Base-by-base conservation (phyloP, 2,329 filamentous ascomycete genomes). In the Laburnicola sp. region DNA sequence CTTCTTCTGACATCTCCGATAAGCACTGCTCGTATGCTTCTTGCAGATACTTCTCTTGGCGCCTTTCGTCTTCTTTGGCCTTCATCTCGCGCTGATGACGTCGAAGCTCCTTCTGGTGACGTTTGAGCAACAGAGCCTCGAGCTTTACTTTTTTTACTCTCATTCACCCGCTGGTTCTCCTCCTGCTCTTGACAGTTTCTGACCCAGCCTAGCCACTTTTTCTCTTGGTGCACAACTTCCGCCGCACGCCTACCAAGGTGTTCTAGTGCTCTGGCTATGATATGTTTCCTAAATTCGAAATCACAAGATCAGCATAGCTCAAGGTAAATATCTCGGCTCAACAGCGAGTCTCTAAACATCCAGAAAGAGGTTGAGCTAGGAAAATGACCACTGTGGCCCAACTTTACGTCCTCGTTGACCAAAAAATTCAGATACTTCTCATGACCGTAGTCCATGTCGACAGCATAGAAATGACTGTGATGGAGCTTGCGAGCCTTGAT, bases 171-270 rank as follows among this genome's bases (percentile, higher is more conserved):
- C 3, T 61, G 69, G 23, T 64, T 62, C 46, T 80, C 78, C 61
- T 80, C 77, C 26, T 74, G 69, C 11, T 75, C 69, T 57, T 80
- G 77, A 30, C 69, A 73, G 48, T 75, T 55, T 10, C 72, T 67
- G 4, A 79, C 70, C 78, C 78, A 80, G n/a, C 68, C 64, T 56
- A 74, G 79, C 78, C 78, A 80, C 52, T 78, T 75, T 59, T 78
- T 72, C 50, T 75, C 71, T 50, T 73, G 64, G 57, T 78, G 78
- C 38, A 79, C 64, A 7, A 79, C 68, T 45, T 76, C 69, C 5
- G 75, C 73, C 9, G 67, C 74, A 16, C 76, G 72, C 37, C 71
- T 72, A 31, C 76, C 73, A 2, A 80, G 60, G 26, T 68, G 70
- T 45, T 79, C 77, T 4, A 80, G 63, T 10, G 76, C 75, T 58